Evolutionary conservation across 164 flowering plant species (phyloP).

Genomic region (Dillenia turbinata): DNA sequence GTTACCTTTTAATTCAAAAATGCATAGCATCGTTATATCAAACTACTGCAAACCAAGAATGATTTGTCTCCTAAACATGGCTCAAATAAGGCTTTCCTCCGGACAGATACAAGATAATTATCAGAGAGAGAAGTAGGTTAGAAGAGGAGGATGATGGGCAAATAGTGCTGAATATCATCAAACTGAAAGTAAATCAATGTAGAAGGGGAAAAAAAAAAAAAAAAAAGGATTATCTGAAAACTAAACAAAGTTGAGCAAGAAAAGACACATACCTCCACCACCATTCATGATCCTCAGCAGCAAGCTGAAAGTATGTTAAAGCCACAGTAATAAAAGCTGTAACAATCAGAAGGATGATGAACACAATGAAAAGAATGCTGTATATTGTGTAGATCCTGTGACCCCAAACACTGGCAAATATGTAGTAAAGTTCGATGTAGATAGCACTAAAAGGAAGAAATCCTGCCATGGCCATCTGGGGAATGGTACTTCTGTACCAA

Average conservation of each 20-base stretch:
- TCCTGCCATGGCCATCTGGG: slow-evolving; percentile 45
- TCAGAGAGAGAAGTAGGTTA: neutral
- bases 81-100: too few relatives aligned
- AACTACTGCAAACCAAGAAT: too few relatives aligned
- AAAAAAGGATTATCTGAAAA: neutral
- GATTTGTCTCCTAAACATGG: too few relatives aligned
- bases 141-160: too few relatives aligned
- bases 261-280: slow-evolving; percentile 35
- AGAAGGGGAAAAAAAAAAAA: too few relatives aligned
- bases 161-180: too few relatives aligned
- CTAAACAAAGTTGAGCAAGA: neutral
- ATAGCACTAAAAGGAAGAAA: slow-evolving; percentile 41
- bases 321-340: slow-evolving; percentile 39
- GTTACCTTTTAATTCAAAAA: too few relatives aligned
- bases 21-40: too few relatives aligned
- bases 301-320: slow-evolving; percentile 38
- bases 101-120: neutral
- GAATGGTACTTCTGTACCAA: slow-evolving; percentile 36
- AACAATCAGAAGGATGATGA: slow-evolving; percentile 39
- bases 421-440: slow-evolving; percentile 36
- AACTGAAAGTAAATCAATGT: too few relatives aligned
- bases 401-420: slow-evolving; percentile 44
- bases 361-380: slow-evolving; percentile 34
- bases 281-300: slow-evolving; percentile 43
- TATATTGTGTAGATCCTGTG: slow-evolving; percentile 37